Percentiles rank a stretch among this genome's conserved stretches.
Conservation (phyloP, 148 eudicot species). For the Polygonum maritimum region DNA sequence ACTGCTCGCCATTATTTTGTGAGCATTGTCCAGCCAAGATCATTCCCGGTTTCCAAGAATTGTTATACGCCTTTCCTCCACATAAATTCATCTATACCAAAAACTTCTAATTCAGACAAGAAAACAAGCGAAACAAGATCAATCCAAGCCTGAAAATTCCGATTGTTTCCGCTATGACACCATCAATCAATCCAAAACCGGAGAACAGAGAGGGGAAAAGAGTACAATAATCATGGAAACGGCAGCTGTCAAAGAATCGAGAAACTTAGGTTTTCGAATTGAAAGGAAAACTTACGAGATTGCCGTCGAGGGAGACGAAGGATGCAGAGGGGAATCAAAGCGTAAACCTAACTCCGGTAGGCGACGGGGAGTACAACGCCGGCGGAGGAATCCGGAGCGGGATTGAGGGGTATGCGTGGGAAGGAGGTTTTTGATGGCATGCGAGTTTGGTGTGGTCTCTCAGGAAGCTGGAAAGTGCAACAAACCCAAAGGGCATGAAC, state of each 20-base stretch:
- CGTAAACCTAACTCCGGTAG: not conserved
- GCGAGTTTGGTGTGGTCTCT: not conserved
- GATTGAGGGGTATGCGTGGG: not conserved
- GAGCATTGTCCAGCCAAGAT: not conserved
- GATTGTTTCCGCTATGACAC: not conserved
- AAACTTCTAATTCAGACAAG: not conserved
- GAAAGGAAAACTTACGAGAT: not conserved
- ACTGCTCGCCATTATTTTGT: not conserved
- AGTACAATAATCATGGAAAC: not conserved
- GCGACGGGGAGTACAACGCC: not conserved
- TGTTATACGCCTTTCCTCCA: not conserved
- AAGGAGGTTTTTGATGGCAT: not conserved
- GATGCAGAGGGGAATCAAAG: not conserved
- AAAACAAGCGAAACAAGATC: not conserved
- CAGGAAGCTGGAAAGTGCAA: not conserved
- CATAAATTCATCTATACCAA: not conserved
- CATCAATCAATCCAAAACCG: not conserved
- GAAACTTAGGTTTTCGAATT: slow-evolving; percentile 1
- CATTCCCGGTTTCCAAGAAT: not conserved
- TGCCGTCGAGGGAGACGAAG: not conserved
- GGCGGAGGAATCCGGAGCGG: not conserved
- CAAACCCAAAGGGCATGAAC: not conserved
- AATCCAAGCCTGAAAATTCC: not conserved
- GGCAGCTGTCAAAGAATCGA: not conserved
- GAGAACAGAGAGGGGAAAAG: not conserved